Conservation (phyloP, 768 basidiomycete species). For the Boletellus ananiceps region DNA sequence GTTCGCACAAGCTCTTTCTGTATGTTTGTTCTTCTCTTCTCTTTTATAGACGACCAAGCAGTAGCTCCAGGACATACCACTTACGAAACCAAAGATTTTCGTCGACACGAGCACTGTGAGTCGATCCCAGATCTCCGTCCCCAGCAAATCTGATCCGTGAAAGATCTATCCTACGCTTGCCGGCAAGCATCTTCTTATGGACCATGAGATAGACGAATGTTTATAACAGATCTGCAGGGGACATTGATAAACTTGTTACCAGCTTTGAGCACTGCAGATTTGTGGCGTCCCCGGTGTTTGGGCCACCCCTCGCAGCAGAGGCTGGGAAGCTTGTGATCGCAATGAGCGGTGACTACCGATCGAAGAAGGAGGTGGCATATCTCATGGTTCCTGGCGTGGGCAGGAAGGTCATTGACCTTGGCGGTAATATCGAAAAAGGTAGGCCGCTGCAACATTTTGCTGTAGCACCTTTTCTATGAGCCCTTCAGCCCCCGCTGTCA, state of each 20-base stretch:
- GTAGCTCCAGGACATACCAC: conserved; percentile 34
- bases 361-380: conserved; percentile 76
- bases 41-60: neutral
- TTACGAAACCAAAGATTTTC: conserved; percentile 62
- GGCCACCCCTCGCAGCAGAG: conserved; percentile 62
- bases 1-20: conserved; percentile 57
- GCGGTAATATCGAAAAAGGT: conserved; percentile 84
- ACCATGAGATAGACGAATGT: neutral
- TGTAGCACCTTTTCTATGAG: neutral
- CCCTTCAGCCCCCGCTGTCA: conserved; percentile 57
- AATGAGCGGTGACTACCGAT: conserved; percentile 77
- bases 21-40: conserved; percentile 22
- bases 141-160: conserved; percentile 7
- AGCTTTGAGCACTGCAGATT: conserved; percentile 54
- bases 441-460: neutral
- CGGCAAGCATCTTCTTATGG: conserved; percentile 26
- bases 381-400: conserved; percentile 78
- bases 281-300: conserved; percentile 76
- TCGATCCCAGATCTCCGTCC: conserved; percentile 4
- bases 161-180: conserved; percentile 55
- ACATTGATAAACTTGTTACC: conserved; percentile 67
- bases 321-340: conserved; percentile 62
- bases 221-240: conserved; percentile 35
- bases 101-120: conserved; percentile 82
- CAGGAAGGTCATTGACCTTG: conserved; percentile 74